Conservation (phyloP, 352 stramenopile species). For the Pythium apleroticum region DNA sequence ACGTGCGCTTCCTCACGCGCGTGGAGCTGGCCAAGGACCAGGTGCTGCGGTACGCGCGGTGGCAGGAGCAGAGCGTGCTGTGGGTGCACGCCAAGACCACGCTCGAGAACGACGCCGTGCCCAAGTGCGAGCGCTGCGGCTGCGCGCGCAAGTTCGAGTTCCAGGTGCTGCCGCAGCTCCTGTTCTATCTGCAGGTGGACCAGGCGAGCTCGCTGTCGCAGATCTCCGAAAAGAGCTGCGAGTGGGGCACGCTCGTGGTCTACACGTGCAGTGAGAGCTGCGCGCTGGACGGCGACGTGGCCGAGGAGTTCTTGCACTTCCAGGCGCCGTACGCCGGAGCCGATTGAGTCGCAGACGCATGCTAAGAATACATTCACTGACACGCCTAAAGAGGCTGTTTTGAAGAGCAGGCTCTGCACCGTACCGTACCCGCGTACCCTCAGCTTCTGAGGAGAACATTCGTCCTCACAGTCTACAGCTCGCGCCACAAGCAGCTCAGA, state of each 20-base stretch:
- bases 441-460: constrained; percentile 11
- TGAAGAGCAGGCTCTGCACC: background rate
- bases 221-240: constrained; percentile 64
- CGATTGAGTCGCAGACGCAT: constrained; percentile 13
- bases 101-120: constrained; percentile 40
- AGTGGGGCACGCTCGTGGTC: constrained; percentile 91
- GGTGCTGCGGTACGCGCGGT: constrained; percentile 89
- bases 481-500: background rate
- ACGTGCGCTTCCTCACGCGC: constrained; percentile 80
- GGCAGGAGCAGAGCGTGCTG: constrained; percentile 79
- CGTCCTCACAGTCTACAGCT: constrained; percentile 1
- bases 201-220: constrained; percentile 51
- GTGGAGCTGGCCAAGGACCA: constrained; percentile 83
- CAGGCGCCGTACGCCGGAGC: constrained; percentile 65
- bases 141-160: constrained; percentile 91
- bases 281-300: constrained; percentile 42
- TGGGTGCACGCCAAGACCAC: constrained; percentile 84
- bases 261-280: constrained; percentile 94
- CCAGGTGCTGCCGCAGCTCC: constrained; percentile 93
- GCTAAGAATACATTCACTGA: constrained; percentile 14
- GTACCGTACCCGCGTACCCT: constrained; percentile 1
- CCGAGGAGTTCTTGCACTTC: constrained; percentile 77
- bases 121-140: constrained; percentile 81
- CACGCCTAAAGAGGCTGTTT: background rate
- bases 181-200: constrained; percentile 91